Percentiles rank a stretch among this genome's conserved stretches.
Evolutionary conservation across 139 green algal genomes (phyloP).

Genomic region (Ettlia oleoabundans): DNA sequence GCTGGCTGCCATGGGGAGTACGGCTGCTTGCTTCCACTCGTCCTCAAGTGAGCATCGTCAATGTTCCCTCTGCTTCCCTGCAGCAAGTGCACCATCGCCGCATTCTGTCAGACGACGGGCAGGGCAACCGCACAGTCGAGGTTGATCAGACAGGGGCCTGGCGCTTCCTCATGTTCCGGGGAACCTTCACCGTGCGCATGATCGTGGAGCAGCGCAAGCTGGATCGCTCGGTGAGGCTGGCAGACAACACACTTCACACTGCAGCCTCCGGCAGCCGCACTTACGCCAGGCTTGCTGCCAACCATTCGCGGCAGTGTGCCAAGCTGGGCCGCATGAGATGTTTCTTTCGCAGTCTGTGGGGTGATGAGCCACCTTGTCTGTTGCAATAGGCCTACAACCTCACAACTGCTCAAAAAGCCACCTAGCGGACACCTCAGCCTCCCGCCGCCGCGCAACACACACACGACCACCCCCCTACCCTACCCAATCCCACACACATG

Average conservation of each 20-base stretch:
- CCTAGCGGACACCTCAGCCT: not conserved
- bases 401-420: no score
- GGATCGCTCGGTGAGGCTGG: not conserved
- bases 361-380: no score
- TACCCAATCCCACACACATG: not conserved
- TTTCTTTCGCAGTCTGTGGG: no score
- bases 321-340: no score
- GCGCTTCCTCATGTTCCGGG: constrained; percentile 54
- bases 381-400: no score
- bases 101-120: constrained; percentile 58
- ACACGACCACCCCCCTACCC: not conserved
- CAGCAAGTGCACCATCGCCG: constrained; percentile 53
- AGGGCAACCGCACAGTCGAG: constrained; percentile 51
- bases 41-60: no score
- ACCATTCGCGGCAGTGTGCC: no score
- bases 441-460: not conserved
- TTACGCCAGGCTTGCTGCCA: no score
- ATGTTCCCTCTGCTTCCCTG: not conserved
- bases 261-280: no score
- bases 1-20: no score
- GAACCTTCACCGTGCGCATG: constrained; percentile 41
- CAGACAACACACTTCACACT: not conserved
- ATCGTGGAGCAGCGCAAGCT: constrained; percentile 48
- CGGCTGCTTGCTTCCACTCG: no score
- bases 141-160: constrained; percentile 64